Evolutionary conservation across 1,284 basidiomycete genomes (phyloP).

Genomic region (Wolfiporia cocos): DNA sequence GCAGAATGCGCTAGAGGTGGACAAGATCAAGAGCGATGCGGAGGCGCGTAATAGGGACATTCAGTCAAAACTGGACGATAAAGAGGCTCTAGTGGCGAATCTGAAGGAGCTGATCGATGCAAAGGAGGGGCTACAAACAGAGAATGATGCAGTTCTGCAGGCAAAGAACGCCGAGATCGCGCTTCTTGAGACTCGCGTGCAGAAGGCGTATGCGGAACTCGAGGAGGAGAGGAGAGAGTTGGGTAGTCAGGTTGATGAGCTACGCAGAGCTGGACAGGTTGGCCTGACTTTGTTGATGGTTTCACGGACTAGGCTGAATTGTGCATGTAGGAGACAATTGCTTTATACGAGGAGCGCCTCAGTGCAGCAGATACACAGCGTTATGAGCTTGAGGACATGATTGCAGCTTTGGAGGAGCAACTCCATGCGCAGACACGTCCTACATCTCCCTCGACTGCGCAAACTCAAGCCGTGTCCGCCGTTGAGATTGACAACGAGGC

Average conservation of each 20-base stretch:
- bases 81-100: conserved; percentile 36
- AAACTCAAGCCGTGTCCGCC: conserved; percentile 46
- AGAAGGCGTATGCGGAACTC: conserved; percentile 42
- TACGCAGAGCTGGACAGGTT: conserved; percentile 80
- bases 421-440: conserved; percentile 32
- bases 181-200: conserved; percentile 44
- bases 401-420: conserved; percentile 60
- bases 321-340: conserved; percentile 75
- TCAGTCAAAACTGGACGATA: conserved; percentile 42
- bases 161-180: conserved; percentile 53
- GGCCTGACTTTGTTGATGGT: conserved; percentile 13
- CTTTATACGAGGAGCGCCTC: conserved; percentile 86
- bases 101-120: conserved; percentile 46
- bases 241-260: conserved; percentile 68
- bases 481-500: conserved; percentile 93
- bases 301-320: conserved; percentile 11
- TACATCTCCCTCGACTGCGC: conserved; percentile 31
- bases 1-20: conserved; percentile 36
- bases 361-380: conserved; percentile 63
- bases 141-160: conserved; percentile 42
- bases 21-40: conserved; percentile 38
- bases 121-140: conserved; percentile 47
- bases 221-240: conserved; percentile 67
- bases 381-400: conserved; percentile 73
- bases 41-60: conserved; percentile 40